These are phyloP conservation scores for Nicotiana sylvestris DNA, from an alignment of 257 asterid species.

Conservation along the genomic window DNA sequence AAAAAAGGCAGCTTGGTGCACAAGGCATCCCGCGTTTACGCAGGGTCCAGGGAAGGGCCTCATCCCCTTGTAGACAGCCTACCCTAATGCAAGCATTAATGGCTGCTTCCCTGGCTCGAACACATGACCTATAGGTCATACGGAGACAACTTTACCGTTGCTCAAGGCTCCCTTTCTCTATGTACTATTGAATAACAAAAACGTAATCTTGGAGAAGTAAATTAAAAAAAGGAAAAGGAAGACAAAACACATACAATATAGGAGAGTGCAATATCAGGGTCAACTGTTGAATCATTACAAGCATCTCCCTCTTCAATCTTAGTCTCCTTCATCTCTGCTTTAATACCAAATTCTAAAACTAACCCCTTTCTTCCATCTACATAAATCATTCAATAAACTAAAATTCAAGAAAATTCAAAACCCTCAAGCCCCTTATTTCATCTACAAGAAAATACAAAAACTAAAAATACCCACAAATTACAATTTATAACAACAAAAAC, in stretches of 20 bases:
- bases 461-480: not conserved
- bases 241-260: not conserved
- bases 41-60: no score
- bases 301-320: constrained; percentile 13
- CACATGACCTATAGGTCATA: no score
- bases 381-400: not conserved
- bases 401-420: not conserved
- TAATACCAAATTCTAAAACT: not conserved
- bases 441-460: not conserved
- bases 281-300: constrained; percentile 11
- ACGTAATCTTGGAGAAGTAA: not conserved
- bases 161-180: no score
- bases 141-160: no score
- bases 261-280: constrained; percentile 13
- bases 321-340: not conserved
- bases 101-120: no score
- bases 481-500: not conserved
- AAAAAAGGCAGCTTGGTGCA: no score
- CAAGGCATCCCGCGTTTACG: no score
- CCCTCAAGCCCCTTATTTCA: not conserved
- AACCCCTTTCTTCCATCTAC: not conserved
- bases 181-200: not conserved
- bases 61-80: no score
- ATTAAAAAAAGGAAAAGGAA: not conserved
- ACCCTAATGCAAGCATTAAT: no score